Base-by-base conservation (phyloP, 768 basidiomycete genomes). In the Amyloporia xantha region DNA sequence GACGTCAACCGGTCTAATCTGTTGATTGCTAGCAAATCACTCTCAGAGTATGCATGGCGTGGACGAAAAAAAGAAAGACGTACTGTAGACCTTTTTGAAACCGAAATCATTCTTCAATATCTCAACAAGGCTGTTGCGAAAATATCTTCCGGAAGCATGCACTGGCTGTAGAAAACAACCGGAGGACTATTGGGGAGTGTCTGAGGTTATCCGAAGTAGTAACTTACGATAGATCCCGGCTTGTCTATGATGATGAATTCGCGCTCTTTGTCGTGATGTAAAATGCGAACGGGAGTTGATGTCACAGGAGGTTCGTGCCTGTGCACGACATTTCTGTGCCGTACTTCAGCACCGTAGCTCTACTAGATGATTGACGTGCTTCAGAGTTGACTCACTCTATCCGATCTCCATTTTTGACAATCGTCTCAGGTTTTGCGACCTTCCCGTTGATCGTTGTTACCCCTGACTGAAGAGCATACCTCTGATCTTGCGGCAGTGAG, bases 301-400 rank as follows among this genome's bases (percentile, higher is more conserved):
- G 92, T 84, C 3, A 99, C 85, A 2, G 96, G 92, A 4, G 96
- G 96, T 67, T 99, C 96, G 62, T 99, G 96, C n/a, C 92, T 76
- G 66, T 94, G 91, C 12, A 94, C 91, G 12, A 94, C 77, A 59
- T 97, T 96, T 61, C 91, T 94, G 42, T 12, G n/a, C n/a, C n/a
- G n/a, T n/a, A n/a, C n/a, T n/a, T n/a, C n/a, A n/a, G 17, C 15
- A 25, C 15, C 17, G 17, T 25, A 15, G 20, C 11, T 40, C 7
- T 40, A 19, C 7, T 40, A n/a, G n/a, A n/a, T n/a, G n/a, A n/a
- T n/a, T n/a, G n/a, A n/a, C n/a, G n/a, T n/a, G 30, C 30, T 7
- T 7, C 30, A 15, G 33, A 45, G 33, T 24, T 27, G 0, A 74
- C 86, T 54, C 53, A 91, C 91, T 95, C 91, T 44, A 96, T 83